Conservation (phyloP, 805 yeast genomes). For the Sugiyamaella valdiviana region DNA sequence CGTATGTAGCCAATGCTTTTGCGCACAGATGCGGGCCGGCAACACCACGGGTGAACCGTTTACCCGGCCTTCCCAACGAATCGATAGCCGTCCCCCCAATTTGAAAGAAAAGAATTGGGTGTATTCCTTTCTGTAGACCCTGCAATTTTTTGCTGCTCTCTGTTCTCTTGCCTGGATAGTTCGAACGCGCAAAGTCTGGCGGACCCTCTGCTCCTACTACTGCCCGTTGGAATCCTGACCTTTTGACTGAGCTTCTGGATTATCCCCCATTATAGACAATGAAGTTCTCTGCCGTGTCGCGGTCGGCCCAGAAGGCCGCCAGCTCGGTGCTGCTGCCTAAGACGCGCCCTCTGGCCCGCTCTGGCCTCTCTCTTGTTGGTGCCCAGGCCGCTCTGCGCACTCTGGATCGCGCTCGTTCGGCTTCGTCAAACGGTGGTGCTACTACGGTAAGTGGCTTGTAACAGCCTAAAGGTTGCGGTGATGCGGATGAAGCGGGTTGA, state of each 20-base stretch:
- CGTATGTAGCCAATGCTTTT: too few species aligned
- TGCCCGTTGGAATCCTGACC: neutral
- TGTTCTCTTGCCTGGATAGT: neutral
- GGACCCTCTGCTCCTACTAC: neutral
- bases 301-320: slow-evolving; percentile 8
- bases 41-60: neutral
- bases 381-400: slow-evolving; percentile 29
- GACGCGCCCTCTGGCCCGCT: slow-evolving; percentile 4
- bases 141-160: neutral
- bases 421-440: slow-evolving; percentile 30
- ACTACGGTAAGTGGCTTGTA: slow-evolving; percentile 27
- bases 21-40: too few species aligned
- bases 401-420: slow-evolving; percentile 22
- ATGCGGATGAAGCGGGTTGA: neutral
- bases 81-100: neutral
- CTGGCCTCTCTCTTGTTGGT: slow-evolving; percentile 10
- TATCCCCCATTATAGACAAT: slow-evolving; percentile 1
- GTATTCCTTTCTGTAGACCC: neutral
- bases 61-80: neutral
- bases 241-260: slow-evolving; percentile 1
- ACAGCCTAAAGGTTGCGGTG: too few species aligned
- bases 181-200: neutral
- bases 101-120: neutral
- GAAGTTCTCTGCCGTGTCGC: slow-evolving; percentile 12
- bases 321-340: slow-evolving; percentile 8